Evolutionary conservation across 768 basidiomycete species (phyloP).

Genomic region (Gyrodon lividus): DNA sequence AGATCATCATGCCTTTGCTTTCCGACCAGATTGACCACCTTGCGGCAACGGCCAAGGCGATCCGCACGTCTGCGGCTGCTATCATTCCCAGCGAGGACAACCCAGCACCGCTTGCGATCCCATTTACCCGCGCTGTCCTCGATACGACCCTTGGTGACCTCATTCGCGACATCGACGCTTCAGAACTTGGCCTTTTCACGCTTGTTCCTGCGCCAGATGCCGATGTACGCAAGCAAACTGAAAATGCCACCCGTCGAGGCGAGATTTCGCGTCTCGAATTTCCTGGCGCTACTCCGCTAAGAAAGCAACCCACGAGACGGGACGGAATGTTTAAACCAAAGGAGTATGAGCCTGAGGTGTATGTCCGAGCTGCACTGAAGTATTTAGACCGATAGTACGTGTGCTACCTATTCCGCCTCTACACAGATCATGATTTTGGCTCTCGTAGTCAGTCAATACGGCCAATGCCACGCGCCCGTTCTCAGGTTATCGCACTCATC

Average conservation of each 20-base stretch:
- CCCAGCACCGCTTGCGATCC: slow-evolving; percentile 9
- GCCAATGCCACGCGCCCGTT: slow-evolving; percentile 49
- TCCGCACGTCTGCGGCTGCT: slow-evolving; percentile 43
- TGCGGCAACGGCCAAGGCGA: slow-evolving; percentile 48
- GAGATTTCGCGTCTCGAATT: slow-evolving; percentile 66
- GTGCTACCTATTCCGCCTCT: neutral
- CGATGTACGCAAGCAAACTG: slow-evolving; percentile 27
- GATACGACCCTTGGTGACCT: slow-evolving; percentile 64
- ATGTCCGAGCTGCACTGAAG: slow-evolving; percentile 72
- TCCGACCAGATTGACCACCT: slow-evolving; percentile 71
- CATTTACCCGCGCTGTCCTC: slow-evolving; percentile 68
- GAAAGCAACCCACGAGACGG: slow-evolving; percentile 41
- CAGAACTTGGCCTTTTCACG: slow-evolving; percentile 77
- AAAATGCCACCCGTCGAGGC: slow-evolving; percentile 28
- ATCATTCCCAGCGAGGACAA: slow-evolving; percentile 28
- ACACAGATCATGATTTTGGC: slow-evolving; percentile 36
- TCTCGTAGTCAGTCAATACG: slow-evolving; percentile 42
- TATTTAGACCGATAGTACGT: slow-evolving; percentile 78
- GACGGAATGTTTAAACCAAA: slow-evolving; percentile 34
- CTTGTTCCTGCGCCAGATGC: slow-evolving; percentile 43
- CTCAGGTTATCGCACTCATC: slow-evolving; percentile 38
- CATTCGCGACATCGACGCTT: slow-evolving; percentile 75
- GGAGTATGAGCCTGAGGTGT: slow-evolving; percentile 70
- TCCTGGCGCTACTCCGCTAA: slow-evolving; percentile 68
- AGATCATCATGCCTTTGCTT: slow-evolving; percentile 48